These are phyloP conservation scores for Tephrocybe sp. DNA, from an alignment of 768 basidiomycete species.

Conservation along the genomic window DNA sequence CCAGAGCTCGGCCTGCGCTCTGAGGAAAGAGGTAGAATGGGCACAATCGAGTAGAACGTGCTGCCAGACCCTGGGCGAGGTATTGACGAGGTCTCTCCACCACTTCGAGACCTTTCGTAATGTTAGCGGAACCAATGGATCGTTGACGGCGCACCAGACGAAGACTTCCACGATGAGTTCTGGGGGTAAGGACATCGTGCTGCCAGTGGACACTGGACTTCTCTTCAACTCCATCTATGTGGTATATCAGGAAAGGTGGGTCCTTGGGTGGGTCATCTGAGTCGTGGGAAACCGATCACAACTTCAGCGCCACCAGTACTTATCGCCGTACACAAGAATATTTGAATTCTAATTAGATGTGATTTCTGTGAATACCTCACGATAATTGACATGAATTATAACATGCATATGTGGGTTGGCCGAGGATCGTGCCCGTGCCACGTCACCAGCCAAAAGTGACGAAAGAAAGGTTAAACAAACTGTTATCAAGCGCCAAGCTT, in stretches of 20 bases:
- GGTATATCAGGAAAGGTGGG: not conserved
- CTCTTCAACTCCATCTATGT: not conserved
- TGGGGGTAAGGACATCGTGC: constrained; percentile 44
- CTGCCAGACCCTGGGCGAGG: constrained; percentile 64
- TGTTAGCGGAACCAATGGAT: constrained; percentile 47
- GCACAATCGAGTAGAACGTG: constrained; percentile 45
- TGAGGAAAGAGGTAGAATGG: constrained; percentile 36
- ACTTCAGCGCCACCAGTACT: too few relatives aligned
- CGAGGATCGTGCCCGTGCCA: too few relatives aligned
- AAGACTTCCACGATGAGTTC: constrained; percentile 70
- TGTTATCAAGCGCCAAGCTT: too few relatives aligned
- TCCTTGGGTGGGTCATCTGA: too few relatives aligned
- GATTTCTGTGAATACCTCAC: too few relatives aligned
- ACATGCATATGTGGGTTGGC: too few relatives aligned
- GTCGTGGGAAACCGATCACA: too few relatives aligned
- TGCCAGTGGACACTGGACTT: not conserved
- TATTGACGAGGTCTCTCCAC: constrained; percentile 57
- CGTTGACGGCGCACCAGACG: constrained; percentile 37
- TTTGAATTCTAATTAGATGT: too few relatives aligned
- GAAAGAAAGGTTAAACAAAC: too few relatives aligned
- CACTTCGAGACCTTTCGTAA: constrained; percentile 54
- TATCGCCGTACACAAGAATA: too few relatives aligned
- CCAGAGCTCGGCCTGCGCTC: constrained; percentile 54
- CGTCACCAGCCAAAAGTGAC: too few relatives aligned
- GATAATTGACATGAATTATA: too few relatives aligned